Evolutionary conservation across 306 rosid species (phyloP).

Genomic region (Fragaria nilgerrensis): DNA sequence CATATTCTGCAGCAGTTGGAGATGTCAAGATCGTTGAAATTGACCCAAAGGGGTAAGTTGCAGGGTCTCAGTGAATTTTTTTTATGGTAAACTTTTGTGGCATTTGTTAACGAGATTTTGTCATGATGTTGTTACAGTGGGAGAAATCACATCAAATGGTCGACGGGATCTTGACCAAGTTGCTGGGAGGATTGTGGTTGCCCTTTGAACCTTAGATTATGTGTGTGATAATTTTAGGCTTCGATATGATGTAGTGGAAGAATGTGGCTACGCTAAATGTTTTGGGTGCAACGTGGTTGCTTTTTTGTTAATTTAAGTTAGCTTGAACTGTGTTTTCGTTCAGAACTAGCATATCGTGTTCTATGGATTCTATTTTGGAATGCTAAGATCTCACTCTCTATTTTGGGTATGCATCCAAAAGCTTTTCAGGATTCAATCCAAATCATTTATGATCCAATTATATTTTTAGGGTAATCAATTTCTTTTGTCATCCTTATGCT

Average conservation of each 20-base stretch:
- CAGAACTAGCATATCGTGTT: background rate
- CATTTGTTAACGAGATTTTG: background rate
- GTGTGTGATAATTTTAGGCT: conserved; percentile 12
- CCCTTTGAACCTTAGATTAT: conserved; percentile 34
- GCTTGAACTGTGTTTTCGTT: background rate
- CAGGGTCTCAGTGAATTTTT: background rate
- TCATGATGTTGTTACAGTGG: conserved; percentile 34
- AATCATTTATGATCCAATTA: background rate
- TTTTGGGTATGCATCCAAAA: background rate
- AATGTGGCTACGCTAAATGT: conserved; percentile 7
- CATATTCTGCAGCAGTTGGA: conserved; percentile 49
- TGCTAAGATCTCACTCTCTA: background rate
- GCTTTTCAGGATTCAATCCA: background rate
- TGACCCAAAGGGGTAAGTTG: conserved; percentile 49
- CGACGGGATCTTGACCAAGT: conserved; percentile 65
- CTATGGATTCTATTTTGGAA: background rate
- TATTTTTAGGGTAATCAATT: background rate
- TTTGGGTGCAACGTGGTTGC: background rate
- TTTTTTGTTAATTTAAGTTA: conserved; percentile 13
- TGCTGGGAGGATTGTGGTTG: conserved; percentile 56
- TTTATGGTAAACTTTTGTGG: background rate
- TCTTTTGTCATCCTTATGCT: too few relatives aligned
- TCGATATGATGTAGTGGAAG: conserved; percentile 10
- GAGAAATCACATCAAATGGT: conserved; percentile 50
- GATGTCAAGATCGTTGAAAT: conserved; percentile 35